phyloP scores from a whole-genome alignment of 2,329 filamentous ascomycete species.

The Berkeleyomyces rouxiae region DNA sequence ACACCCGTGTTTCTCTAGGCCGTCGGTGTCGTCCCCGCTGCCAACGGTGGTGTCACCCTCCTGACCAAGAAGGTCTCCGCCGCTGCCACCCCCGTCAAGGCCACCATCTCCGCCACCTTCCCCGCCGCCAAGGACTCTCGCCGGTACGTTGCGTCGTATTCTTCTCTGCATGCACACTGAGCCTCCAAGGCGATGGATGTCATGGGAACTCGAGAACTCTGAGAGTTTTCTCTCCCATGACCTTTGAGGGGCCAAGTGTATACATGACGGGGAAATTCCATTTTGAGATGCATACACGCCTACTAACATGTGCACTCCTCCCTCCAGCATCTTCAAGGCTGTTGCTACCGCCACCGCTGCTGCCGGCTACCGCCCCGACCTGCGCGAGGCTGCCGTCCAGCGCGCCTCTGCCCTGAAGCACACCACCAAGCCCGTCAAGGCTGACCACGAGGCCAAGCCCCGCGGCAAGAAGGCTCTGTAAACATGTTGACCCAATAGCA shows the following conservation, averaged over 20 bases:
- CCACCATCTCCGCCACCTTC: conserved; percentile 49
- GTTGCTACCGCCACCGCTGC: conserved; percentile 72
- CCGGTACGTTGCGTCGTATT: conserved; percentile 30
- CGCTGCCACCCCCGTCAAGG: conserved; percentile 55
- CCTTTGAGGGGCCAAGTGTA: not conserved
- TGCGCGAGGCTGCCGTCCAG: conserved; percentile 63
- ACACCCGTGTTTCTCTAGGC: conserved; percentile 37
- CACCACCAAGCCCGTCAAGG: conserved; percentile 66
- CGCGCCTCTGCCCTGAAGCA: conserved; percentile 73
- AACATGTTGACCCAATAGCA: conserved; percentile 6
- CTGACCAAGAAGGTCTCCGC: conserved; percentile 69
- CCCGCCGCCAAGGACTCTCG: conserved; percentile 55
- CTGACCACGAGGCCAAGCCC: conserved; percentile 53
- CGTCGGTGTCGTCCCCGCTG: conserved; percentile 56
- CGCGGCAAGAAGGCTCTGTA: conserved; percentile 54
- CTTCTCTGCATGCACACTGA: not conserved
- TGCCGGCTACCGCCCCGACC: conserved; percentile 68
- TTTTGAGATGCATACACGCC: not conserved
- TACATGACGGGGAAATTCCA: not conserved
- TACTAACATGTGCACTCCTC: conserved; percentile 2
- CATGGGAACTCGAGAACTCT: too few species aligned
- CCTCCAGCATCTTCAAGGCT: conserved; percentile 63
- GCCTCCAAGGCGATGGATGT: not conserved
- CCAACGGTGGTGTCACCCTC: conserved; percentile 67
- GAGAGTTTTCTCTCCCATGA: not conserved